Conservation (phyloP, 768 basidiomycete species). For the Tricholoma sp. region DNA sequence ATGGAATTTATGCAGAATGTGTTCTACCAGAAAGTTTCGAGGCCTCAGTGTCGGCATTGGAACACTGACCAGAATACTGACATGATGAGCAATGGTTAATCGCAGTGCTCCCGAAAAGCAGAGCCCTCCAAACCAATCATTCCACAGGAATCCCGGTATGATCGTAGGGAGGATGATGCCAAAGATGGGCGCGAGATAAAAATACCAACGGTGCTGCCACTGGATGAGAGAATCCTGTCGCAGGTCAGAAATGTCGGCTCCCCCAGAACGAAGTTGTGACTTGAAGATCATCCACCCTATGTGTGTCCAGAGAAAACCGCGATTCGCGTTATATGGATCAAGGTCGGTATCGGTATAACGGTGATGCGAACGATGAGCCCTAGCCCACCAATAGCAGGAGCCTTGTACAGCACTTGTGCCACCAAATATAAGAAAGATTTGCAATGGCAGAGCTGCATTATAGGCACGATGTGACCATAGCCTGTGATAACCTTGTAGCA, state of each 20-base stretch:
- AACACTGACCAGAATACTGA: constrained; percentile 31
- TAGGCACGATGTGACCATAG: constrained; percentile 86
- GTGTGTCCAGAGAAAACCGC: constrained; percentile 76
- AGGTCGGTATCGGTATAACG: constrained; percentile 82
- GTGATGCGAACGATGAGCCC: constrained; percentile 79
- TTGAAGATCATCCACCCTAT: constrained; percentile 84
- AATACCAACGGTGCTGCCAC: constrained; percentile 76
- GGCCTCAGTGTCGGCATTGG: constrained; percentile 1
- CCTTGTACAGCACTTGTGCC: constrained; percentile 84
- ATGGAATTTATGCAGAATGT: constrained; percentile 89
- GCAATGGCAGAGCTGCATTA: constrained; percentile 67
- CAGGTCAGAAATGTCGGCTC: constrained; percentile 69
- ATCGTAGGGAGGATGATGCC: constrained; percentile 66
- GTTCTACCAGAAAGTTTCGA: constrained; percentile 38
- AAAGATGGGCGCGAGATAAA: constrained; percentile 55
- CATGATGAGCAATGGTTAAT: constrained; percentile 76
- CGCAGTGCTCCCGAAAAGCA: constrained; percentile 72
- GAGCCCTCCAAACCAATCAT: constrained; percentile 74
- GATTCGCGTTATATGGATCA: constrained; percentile 78
- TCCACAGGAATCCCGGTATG: constrained; percentile 67
- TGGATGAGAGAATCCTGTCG: constrained; percentile 62
- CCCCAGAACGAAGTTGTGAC: constrained; percentile 63
- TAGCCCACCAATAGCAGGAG: constrained; percentile 85
- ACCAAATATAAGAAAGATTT: constrained; percentile 63
- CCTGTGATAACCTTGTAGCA: constrained; percentile 63